These are phyloP conservation scores for Basidiobolus meristosporus DNA, from an alignment of 371 early-diverging fungal genomes.

Conservation along the genomic window DNA sequence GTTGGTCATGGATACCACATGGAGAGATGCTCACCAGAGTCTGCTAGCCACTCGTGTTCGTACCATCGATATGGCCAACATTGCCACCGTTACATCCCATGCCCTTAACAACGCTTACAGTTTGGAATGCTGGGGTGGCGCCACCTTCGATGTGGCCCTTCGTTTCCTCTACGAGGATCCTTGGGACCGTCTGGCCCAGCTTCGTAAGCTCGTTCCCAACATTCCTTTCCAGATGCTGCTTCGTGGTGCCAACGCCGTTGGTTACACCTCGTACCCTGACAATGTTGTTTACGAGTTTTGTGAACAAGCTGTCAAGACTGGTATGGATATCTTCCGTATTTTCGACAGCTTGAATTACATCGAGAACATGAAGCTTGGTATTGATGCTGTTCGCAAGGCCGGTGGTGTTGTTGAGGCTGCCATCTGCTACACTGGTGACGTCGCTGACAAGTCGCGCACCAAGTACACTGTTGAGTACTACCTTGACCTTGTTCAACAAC, in stretches of 20 bases:
- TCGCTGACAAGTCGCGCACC: conserved; percentile 50
- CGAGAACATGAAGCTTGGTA: conserved; percentile 85
- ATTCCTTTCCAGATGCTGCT: conserved; percentile 95
- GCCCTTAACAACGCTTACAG: conserved; percentile 73
- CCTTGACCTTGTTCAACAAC: conserved; percentile 65
- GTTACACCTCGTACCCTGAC: conserved; percentile 92
- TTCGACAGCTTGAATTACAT: conserved; percentile 91
- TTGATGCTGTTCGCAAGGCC: conserved; percentile 80
- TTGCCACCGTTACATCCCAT: conserved; percentile 76
- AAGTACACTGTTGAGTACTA: conserved; percentile 85
- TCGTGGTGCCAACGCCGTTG: conserved; percentile 93
- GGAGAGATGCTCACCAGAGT: conserved; percentile 93
- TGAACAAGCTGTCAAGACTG: conserved; percentile 66
- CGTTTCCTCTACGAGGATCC: conserved; percentile 89
- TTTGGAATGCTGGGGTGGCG: conserved; percentile 87
- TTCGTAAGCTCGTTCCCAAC: conserved; percentile 82
- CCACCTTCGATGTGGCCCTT: conserved; percentile 90
- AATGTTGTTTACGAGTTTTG: conserved; percentile 91
- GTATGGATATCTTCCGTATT: conserved; percentile 91
- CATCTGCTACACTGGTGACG: conserved; percentile 87
- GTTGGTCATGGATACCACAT: conserved; percentile 82
- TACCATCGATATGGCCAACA: conserved; percentile 62
- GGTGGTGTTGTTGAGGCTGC: conserved; percentile 89
- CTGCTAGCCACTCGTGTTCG: conserved; percentile 85
- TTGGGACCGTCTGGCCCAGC: conserved; percentile 69